Conservation (phyloP, 179 eudicot species). For the Silene noctiflora region DNA sequence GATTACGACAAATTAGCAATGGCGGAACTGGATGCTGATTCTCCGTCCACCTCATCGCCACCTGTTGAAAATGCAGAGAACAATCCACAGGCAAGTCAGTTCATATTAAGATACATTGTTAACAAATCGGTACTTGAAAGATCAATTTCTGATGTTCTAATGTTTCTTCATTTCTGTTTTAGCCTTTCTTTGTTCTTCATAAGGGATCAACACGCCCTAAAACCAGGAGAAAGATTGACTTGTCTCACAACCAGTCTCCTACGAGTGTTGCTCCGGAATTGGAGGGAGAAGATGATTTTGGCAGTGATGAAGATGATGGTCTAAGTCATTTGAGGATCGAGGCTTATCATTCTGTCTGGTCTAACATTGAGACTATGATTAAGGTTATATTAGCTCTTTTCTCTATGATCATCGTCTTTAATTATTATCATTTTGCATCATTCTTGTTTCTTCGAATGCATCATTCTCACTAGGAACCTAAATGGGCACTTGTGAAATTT, state of each 20-base stretch:
- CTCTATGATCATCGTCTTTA: neutral
- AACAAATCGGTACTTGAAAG: neutral
- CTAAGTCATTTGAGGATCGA: constrained; percentile 33
- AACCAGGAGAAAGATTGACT: constrained; percentile 44
- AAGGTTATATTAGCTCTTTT: constrained; percentile 34
- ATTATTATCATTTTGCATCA: neutral
- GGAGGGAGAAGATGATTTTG: constrained; percentile 20
- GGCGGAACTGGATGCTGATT: no score
- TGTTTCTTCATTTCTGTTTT: neutral
- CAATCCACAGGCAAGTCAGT: constrained; percentile 30
- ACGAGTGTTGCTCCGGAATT: constrained; percentile 10
- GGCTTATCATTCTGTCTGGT: constrained; percentile 59
- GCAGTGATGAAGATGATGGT: constrained; percentile 27
- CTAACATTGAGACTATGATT: constrained; percentile 52
- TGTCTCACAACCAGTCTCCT: constrained; percentile 20
- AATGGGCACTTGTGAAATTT: neutral
- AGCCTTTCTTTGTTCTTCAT: constrained; percentile 78
- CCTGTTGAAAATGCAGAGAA: constrained; percentile 22
- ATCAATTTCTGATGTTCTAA: neutral
- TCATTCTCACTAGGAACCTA: neutral
- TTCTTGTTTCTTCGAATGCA: neutral
- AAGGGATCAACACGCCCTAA: constrained; percentile 38
- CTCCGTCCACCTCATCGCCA: no score
- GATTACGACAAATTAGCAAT: no score
- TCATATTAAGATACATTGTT: neutral